Conservation (phyloP, 305 asterid genomes). For the Withania somnifera region DNA sequence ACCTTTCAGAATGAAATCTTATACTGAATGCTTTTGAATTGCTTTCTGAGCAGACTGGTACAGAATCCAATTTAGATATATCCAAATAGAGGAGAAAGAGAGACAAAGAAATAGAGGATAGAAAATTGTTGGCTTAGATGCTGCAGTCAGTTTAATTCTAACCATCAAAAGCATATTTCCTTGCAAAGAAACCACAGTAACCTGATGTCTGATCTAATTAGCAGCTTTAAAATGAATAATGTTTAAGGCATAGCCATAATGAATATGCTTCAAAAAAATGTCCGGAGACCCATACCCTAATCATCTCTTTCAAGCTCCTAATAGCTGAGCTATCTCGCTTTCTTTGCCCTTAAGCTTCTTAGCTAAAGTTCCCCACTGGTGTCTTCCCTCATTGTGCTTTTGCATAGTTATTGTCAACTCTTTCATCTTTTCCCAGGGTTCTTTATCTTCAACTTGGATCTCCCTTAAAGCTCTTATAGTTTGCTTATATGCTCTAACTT, state of each 20-base stretch:
- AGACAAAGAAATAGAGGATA: neutral
- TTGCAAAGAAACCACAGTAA: neutral
- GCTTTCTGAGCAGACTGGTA: neutral
- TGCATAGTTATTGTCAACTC: neutral
- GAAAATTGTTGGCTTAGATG: neutral
- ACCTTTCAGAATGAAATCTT: neutral
- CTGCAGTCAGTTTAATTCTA: neutral
- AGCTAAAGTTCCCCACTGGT: neutral
- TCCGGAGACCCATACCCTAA: neutral
- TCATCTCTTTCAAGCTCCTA: neutral
- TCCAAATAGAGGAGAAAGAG: neutral
- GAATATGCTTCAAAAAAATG: neutral
- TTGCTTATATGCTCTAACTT: neutral
- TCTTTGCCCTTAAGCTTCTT: neutral
- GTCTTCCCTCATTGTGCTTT: neutral
- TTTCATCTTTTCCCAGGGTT: neutral
- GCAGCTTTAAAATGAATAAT: neutral
- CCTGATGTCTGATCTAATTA: neutral
- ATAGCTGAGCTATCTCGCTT: neutral
- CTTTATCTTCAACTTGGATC: neutral
- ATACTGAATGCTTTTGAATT: neutral
- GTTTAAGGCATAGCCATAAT: neutral
- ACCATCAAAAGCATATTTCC: neutral
- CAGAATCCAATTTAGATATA: neutral
- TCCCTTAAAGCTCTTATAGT: neutral